These are phyloP conservation scores for Schwanniomyces polymorphus DNA, from an alignment of 805 yeast species.

Conservation along the genomic window DNA sequence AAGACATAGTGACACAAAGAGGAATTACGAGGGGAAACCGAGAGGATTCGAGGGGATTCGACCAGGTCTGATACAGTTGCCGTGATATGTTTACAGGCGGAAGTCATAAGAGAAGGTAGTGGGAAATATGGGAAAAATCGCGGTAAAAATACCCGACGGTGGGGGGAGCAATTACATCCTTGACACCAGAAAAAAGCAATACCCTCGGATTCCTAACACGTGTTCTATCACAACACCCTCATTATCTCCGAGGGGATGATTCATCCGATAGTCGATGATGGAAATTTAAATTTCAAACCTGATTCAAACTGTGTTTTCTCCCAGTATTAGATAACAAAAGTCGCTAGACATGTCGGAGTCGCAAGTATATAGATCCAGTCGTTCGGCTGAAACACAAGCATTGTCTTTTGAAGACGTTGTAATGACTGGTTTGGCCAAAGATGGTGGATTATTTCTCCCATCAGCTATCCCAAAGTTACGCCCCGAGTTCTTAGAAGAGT, in stretches of 20 bases:
- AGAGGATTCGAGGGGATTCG: too few relatives aligned
- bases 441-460: constrained; percentile 95
- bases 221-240: neutral
- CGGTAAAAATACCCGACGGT: too few relatives aligned
- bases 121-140: too few relatives aligned
- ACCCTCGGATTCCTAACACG: too few relatives aligned
- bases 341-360: constrained; percentile 27
- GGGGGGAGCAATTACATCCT: too few relatives aligned
- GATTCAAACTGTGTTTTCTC: too few relatives aligned
- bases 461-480: constrained; percentile 71
- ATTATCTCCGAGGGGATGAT: neutral
- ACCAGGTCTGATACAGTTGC: too few relatives aligned
- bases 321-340: too few relatives aligned
- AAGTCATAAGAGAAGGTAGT: too few relatives aligned
- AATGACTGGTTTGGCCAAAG: constrained; percentile 90
- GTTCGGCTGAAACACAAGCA: constrained; percentile 52
- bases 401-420: constrained; percentile 79
- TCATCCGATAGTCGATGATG: neutral
- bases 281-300: neutral
- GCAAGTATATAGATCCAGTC: constrained; percentile 77
- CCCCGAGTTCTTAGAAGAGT: constrained; percentile 53
- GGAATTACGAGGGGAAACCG: too few relatives aligned
- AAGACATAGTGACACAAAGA: neutral
- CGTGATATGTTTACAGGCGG: too few relatives aligned
- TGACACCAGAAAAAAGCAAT: too few relatives aligned